A percentile compares a stretch with the other conserved stretches of the same genome.
Evolutionary conservation across 1,284 basidiomycete species (phyloP).

Genomic region (Papiliotrema terrestris): DNA sequence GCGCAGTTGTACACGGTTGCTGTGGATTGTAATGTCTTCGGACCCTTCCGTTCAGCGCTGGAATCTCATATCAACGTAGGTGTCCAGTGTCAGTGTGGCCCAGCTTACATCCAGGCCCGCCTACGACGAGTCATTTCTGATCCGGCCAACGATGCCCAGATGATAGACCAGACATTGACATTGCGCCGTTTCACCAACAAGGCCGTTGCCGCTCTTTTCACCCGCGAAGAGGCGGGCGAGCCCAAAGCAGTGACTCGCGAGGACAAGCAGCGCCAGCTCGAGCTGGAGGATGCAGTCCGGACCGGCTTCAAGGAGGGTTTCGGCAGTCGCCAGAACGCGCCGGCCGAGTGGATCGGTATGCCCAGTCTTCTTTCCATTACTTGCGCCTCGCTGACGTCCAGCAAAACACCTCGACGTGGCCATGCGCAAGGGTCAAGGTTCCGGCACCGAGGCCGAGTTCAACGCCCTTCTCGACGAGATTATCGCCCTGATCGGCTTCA

Average conservation of each 20-base stretch:
- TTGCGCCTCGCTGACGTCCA: slow-evolving; percentile 12
- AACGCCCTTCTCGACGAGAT: slow-evolving; percentile 68
- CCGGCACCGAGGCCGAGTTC: slow-evolving; percentile 67
- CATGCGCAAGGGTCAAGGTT: slow-evolving; percentile 79
- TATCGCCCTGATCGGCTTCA: slow-evolving; percentile 79
- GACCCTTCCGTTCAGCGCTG: slow-evolving; percentile 62
- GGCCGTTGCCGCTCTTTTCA: slow-evolving; percentile 55
- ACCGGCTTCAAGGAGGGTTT: slow-evolving; percentile 81
- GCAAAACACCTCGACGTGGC: slow-evolving; percentile 84
- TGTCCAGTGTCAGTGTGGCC: neutral
- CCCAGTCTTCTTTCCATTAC: slow-evolving; percentile 9
- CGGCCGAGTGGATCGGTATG: slow-evolving; percentile 78
- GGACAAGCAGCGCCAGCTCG: slow-evolving; percentile 18
- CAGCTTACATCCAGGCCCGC: slow-evolving; percentile 45
- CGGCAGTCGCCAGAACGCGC: slow-evolving; percentile 75
- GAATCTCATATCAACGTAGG: slow-evolving; percentile 54
- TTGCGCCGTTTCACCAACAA: slow-evolving; percentile 65
- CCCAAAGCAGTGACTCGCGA: neutral
- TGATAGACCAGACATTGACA: slow-evolving; percentile 71
- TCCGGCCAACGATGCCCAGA: slow-evolving; percentile 60
- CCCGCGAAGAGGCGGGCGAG: neutral
- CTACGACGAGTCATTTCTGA: slow-evolving; percentile 38
- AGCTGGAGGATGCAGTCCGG: slow-evolving; percentile 49
- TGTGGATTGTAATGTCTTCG: slow-evolving; percentile 58
- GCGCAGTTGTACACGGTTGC: slow-evolving; percentile 63